These are phyloP conservation scores for Nicotiana benthamiana DNA, from an alignment of 257 asterid genomes.

Conservation along the genomic window DNA sequence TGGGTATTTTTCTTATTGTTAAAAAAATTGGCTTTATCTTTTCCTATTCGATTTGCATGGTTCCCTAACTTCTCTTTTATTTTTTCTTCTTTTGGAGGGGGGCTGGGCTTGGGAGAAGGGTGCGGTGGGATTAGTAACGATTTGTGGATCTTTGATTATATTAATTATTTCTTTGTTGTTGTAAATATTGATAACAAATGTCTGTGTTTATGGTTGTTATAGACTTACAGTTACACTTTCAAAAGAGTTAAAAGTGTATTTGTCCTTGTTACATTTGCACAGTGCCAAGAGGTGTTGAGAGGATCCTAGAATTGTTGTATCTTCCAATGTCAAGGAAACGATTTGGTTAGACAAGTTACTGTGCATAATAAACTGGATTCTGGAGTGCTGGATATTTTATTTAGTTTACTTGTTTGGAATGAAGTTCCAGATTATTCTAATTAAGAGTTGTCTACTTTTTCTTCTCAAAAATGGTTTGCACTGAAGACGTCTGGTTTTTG, in stretches of 20 bases:
- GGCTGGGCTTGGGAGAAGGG: too few relatives aligned
- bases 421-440: not conserved
- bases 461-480: not conserved
- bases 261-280: slow-evolving; percentile 1
- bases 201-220: not conserved
- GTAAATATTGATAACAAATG: not conserved
- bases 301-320: not conserved
- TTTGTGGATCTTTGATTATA: not conserved
- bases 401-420: slow-evolving; percentile 1
- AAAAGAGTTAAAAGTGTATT: not conserved
- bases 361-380: not conserved
- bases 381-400: not conserved
- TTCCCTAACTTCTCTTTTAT: not conserved
- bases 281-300: not conserved
- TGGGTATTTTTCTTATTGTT: not conserved
- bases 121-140: not conserved
- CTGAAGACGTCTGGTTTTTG: not conserved
- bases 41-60: not conserved
- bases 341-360: not conserved
- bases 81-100: too few relatives aligned
- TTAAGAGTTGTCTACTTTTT: not conserved
- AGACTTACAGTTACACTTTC: not conserved
- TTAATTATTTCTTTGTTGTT: not conserved
- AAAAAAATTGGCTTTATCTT: not conserved
- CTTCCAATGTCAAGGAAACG: not conserved